A percentile compares a stretch with the other conserved stretches of the same genome.
These are phyloP conservation scores for Pythium aphanidermatum DNA, from an alignment of 352 stramenopile genomes.

Conservation along the genomic window DNA sequence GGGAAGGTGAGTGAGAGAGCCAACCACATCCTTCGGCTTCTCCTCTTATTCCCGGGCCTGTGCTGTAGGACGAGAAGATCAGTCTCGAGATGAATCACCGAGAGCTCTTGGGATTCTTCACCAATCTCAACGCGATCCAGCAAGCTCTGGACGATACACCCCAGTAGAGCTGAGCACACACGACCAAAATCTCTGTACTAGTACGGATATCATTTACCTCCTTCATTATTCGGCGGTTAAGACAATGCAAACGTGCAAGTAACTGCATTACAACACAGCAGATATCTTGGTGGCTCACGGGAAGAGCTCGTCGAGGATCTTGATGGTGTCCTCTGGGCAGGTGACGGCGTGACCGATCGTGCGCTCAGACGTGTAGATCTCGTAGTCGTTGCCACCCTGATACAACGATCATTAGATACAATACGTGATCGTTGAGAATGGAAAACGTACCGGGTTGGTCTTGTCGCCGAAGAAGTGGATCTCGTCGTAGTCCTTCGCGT, in stretches of 20 bases:
- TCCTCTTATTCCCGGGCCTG: not conserved
- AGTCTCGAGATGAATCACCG: constrained; percentile 55
- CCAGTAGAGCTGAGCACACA: no score
- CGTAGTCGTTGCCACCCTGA: constrained; percentile 97
- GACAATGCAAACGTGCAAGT: no score
- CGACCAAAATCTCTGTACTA: no score
- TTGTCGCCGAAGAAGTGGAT: constrained; percentile 99
- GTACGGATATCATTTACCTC: no score
- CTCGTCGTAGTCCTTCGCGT: constrained; percentile 95
- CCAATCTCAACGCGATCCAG: constrained; percentile 61
- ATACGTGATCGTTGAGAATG: no score
- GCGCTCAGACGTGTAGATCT: constrained; percentile 96
- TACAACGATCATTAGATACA: not conserved
- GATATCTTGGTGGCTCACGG: constrained; percentile 29
- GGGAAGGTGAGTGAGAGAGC: no score
- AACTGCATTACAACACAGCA: not conserved
- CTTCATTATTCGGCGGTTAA: no score
- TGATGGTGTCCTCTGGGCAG: constrained; percentile 95
- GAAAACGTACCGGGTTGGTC: constrained; percentile 79
- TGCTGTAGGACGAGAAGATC: constrained; percentile 32
- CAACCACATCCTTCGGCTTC: no score
- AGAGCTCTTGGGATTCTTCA: constrained; percentile 45
- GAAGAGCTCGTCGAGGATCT: constrained; percentile 96
- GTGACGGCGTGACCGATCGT: constrained; percentile 97
- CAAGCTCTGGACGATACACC: constrained; percentile 31